A percentile compares a stretch with the other conserved stretches of the same genome.
phyloP scores from a whole-genome alignment of 768 basidiomycete species.

The Boletus rubescentipes region DNA sequence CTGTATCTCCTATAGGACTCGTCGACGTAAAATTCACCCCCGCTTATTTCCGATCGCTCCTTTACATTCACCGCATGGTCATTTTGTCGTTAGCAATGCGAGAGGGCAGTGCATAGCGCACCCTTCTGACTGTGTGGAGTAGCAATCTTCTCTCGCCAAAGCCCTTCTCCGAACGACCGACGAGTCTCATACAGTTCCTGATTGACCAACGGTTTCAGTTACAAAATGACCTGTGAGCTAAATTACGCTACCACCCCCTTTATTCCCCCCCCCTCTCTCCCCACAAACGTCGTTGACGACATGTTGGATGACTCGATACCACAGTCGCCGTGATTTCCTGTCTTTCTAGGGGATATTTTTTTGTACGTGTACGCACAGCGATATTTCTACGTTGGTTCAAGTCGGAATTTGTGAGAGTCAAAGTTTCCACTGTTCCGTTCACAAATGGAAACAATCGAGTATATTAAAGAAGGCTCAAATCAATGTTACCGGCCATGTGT shows the following conservation, averaged over 20 bases:
- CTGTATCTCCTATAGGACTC: background rate
- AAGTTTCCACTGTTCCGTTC: background rate
- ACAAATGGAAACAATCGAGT: background rate
- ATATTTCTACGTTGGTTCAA: background rate
- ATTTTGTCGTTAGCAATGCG: background rate
- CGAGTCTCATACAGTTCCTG: background rate
- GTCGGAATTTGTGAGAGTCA: background rate
- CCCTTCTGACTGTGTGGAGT: background rate
- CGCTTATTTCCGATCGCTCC: slow-evolving; percentile 5
- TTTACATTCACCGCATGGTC: background rate
- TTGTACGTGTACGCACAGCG: slow-evolving; percentile 10
- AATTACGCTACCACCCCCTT: slow-evolving; percentile 1
- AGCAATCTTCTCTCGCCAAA: background rate
- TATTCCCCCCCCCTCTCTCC: background rate
- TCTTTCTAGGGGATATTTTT: background rate
- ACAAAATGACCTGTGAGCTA: background rate
- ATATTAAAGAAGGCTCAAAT: slow-evolving; percentile 3
- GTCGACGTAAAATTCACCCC: slow-evolving; percentile 11
- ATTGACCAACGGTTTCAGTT: slow-evolving; percentile 2
- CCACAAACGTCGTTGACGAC: background rate
- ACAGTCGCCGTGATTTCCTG: background rate
- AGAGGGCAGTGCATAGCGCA: background rate
- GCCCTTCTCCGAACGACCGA: background rate
- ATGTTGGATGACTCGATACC: slow-evolving; percentile 1
- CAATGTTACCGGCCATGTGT: background rate